Base-by-base conservation (phyloP, 139 green algal species). In the Coccomyxa sp. region DNA sequence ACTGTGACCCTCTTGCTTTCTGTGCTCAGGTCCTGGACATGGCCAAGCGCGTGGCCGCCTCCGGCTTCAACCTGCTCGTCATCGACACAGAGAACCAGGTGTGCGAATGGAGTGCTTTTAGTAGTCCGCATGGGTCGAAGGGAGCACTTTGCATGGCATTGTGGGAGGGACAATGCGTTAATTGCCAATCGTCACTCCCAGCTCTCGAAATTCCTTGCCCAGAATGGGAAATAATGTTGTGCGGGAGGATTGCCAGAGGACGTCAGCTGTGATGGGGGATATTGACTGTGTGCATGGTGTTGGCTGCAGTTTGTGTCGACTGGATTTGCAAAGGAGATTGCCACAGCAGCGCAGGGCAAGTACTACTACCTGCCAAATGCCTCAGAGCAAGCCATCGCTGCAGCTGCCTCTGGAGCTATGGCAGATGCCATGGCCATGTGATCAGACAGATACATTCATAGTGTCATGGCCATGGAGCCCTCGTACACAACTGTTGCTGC, bases 361-460 rank as follows among this genome's bases (percentile, higher is more conserved):
- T 98, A 98, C 88, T 98, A 99, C 90, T 99, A 99, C 90, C 90
- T 99, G 81, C 96, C 96, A 21, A 98, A 98, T 81, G 96, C 96
- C 14, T 92, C 81, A 13, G 96, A 99, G 59, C 87, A 88, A 15
- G 94, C 94, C 76, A 98, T 99, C 71, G 96, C 95, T 25, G 88
- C 89, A 59, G 95, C 96, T 58, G 95, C 96, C 0, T 90, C 86
- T 17, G 84, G 82, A 21, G 96, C 96, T 0, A 94, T 99, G 92
- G 92, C 93, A 28, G 90, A 92, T 0, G 93, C 95, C 15, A 96
- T 77, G 71, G 71, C 71, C 23, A 77, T 77, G 71, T 77, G 38
- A 51, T 51, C 38, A 51, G 3, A 51, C 38, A 51, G 38, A 51
- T 7, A 7, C 38, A 51, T 51, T 51, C 38, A 51, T 11, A 51